These are phyloP conservation scores for Vanderwaltozyma tropicalis DNA, from an alignment of 805 yeast species.

Conservation along the genomic window DNA sequence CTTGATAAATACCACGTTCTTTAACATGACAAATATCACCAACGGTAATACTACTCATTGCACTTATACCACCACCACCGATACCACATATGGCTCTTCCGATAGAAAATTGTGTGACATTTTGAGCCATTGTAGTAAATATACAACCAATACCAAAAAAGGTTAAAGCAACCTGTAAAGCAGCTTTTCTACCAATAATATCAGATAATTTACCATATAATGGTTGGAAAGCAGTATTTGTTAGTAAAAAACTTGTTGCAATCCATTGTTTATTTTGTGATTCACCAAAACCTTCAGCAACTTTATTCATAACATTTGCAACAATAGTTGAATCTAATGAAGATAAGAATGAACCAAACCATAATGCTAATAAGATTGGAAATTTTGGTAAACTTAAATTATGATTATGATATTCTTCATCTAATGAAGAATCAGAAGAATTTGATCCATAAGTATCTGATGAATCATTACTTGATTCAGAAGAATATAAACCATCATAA, in stretches of 20 bases:
- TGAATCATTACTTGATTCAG: too few relatives aligned
- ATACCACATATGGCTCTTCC: constrained; percentile 72
- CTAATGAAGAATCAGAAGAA: constrained; percentile 6
- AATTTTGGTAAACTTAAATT: constrained; percentile 21
- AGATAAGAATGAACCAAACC: constrained; percentile 39
- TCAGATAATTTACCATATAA: constrained; percentile 52
- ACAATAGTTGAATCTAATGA: constrained; percentile 40
- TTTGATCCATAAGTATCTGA: background rate
- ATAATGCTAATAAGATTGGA: constrained; percentile 31
- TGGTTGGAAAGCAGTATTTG: constrained; percentile 61
- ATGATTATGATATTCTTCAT: constrained; percentile 18
- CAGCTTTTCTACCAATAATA: constrained; percentile 40
- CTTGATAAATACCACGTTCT: constrained; percentile 74
- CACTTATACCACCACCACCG: constrained; percentile 84
- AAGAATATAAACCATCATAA: too few relatives aligned
- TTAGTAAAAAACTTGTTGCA: constrained; percentile 50
- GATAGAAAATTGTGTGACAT: constrained; percentile 32
- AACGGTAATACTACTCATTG: constrained; percentile 63
- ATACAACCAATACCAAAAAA: constrained; percentile 39
- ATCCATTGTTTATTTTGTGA: constrained; percentile 50
- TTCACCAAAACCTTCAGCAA: constrained; percentile 39
- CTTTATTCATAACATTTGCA: constrained; percentile 38
- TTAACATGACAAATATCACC: constrained; percentile 69
- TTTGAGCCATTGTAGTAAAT: constrained; percentile 30
- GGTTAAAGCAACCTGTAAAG: constrained; percentile 33